These are phyloP conservation scores for Alternaria sp. DNA, from an alignment of 2,329 filamentous ascomycete species.

Conservation along the genomic window DNA sequence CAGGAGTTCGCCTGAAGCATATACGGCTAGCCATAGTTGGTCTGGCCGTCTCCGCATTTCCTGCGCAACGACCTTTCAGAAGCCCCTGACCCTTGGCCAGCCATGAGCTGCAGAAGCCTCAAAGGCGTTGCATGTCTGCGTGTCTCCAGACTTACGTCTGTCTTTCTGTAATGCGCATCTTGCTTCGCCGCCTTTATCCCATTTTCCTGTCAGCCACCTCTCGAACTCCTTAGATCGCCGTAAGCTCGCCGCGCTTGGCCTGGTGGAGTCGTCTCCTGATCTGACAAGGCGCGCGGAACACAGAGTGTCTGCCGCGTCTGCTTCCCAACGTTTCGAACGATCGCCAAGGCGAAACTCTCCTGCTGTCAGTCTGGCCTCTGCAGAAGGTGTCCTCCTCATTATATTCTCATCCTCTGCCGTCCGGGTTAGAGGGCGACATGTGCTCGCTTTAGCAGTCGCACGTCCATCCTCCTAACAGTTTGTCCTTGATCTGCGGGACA, in stretches of 20 bases:
- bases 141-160: conserved; percentile 44
- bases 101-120: conserved; percentile 52
- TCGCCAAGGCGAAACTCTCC: conserved; percentile 40
- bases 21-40: conserved; percentile 50
- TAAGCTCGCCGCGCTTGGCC: conserved; percentile 35
- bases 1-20: conserved; percentile 51
- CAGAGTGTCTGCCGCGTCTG: conserved; percentile 38
- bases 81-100: conserved; percentile 52
- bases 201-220: conserved; percentile 32
- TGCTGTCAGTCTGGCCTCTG: conserved; percentile 36
- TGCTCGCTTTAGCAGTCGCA: conserved; percentile 46
- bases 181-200: conserved; percentile 37
- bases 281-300: conserved; percentile 34
- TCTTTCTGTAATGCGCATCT: conserved; percentile 47
- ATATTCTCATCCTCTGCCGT: conserved; percentile 39
- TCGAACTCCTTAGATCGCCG: conserved; percentile 31
- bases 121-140: conserved; percentile 51
- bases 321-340: conserved; percentile 46
- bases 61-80: conserved; percentile 50
- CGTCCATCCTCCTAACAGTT: conserved; percentile 37
- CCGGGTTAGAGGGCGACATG: conserved; percentile 49
- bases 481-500: conserved; percentile 42
- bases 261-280: conserved; percentile 30
- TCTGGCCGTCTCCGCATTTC: conserved; percentile 53
- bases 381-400: conserved; percentile 28